Base-by-base conservation (phyloP, 2,329 filamentous ascomycete species). In the Sporothrix dimorphospora region DNA sequence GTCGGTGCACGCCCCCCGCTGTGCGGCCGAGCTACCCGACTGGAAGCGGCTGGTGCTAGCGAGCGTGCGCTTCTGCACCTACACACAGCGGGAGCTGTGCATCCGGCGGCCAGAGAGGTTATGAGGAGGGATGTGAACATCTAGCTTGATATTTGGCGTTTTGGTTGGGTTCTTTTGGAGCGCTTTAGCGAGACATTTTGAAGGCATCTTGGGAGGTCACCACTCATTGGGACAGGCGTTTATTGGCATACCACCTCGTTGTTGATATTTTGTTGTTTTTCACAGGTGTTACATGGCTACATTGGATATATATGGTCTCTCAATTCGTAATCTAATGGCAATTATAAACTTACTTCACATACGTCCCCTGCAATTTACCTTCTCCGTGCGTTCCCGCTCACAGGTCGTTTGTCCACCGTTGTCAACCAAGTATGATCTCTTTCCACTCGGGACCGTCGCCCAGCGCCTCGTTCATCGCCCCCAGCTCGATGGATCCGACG, bases 1-100 rank as follows among this genome's bases (percentile, higher is more conserved):
- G 27, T 65, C 83, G 57, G 65, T 84, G 0, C 83, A 83, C 27
- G 81, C 82, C 67, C 83, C 82, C 45, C 75, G 82, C 34, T 76
- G 81, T 19, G 77, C 78, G 21, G 76, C 51, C 0, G 83, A 84
- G 75, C 77, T 81, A 47, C 78, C 75, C 47, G 76, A 80, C n/a
- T 81, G 80, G 79, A 78, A 76, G 74, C 69, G 63, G 27, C 72
- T 78, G 21, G 74, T 76, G 14, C 69, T 75, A 63, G 78, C 78
- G 3, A 74, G 74, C 49, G 73, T 73, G 40, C 71, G 71, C 1
- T 75, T 72, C 49, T 71, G 73, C 71, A 73, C 72, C 16, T 49
- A 68, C 8, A 34, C 70, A 9, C 69, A 72, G 51, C 45, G 12
- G 12, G 68, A 49, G 16, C 34, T 19, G 45, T 47, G 72, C 45